Evolutionary conservation across 73 alveolate species (phyloP).

Genomic region (Diophrys appendiculata): DNA sequence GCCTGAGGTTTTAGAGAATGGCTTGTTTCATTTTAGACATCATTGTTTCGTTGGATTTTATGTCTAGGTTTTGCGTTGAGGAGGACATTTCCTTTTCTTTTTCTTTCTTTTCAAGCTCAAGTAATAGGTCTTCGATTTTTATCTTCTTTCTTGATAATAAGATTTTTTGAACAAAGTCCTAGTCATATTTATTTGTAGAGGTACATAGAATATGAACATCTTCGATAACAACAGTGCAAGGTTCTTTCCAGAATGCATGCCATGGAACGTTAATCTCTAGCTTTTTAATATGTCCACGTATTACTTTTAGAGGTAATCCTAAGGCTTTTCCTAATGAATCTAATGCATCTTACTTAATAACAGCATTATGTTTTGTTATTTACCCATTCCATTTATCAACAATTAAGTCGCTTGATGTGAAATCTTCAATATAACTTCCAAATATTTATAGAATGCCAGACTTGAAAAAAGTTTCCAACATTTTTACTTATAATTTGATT

Average conservation of each 20-base stretch:
- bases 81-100: not conserved
- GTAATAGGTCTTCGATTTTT: conserved; percentile 13
- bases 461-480: conserved; percentile 48
- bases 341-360: conserved; percentile 31
- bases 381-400: conserved; percentile 51
- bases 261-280: conserved; percentile 40
- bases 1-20: conserved; percentile 24
- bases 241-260: conserved; percentile 28
- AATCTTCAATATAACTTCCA: conserved; percentile 42
- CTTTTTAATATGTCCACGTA: conserved; percentile 20
- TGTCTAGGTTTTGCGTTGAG: conserved; percentile 3
- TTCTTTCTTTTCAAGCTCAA: not conserved
- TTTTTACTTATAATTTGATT: conserved; percentile 5
- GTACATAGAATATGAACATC: conserved; percentile 30
- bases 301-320: conserved; percentile 36
- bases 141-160: conserved; percentile 2
- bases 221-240: conserved; percentile 26
- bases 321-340: conserved; percentile 15
- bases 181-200: conserved; percentile 14
- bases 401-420: conserved; percentile 23
- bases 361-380: conserved; percentile 20
- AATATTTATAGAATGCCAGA: conserved; percentile 19
- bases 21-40: conserved; percentile 18
- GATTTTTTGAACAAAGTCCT: conserved; percentile 14
- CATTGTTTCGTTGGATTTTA: conserved; percentile 17